Conservation (phyloP, 2,329 filamentous ascomycete genomes). For the Metarhizium humberi region DNA sequence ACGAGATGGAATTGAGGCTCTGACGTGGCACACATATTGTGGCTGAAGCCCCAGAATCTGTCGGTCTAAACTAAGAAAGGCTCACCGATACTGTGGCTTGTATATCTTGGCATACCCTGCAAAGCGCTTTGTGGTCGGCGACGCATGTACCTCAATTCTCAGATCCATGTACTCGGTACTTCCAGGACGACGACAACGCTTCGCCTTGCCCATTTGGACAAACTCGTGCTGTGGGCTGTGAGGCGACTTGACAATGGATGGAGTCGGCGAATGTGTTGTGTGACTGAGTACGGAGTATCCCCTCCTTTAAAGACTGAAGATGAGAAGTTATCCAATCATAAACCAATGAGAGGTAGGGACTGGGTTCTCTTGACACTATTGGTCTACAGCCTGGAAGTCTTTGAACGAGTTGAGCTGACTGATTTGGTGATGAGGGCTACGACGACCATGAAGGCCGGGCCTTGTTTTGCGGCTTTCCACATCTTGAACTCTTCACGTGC, state of each 20-base stretch:
- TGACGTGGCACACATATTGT: constrained; percentile 34
- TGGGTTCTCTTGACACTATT: background rate
- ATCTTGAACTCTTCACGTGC: background rate
- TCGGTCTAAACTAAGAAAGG: constrained; percentile 7
- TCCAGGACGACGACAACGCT: background rate
- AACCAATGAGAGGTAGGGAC: background rate
- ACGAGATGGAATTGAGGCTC: constrained; percentile 10
- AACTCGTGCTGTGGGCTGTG: background rate
- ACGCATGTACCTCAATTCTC: constrained; percentile 14
- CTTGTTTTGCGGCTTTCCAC: background rate
- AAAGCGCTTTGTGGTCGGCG: no score
- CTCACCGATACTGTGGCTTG: constrained; percentile 9
- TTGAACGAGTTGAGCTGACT: background rate
- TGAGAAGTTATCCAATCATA: background rate
- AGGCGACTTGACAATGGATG: background rate
- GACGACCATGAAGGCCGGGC: background rate
- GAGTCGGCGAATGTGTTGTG: background rate
- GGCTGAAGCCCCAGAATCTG: constrained; percentile 15
- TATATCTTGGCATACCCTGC: constrained; percentile 5
- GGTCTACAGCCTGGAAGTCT: background rate
- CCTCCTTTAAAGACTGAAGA: background rate
- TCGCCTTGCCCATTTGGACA: background rate
- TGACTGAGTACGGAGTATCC: background rate
- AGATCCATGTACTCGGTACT: constrained; percentile 20
- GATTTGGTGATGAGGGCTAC: background rate